Conservation (phyloP, 1,284 basidiomycete species). For the Cryptococcus deneoformans region DNA sequence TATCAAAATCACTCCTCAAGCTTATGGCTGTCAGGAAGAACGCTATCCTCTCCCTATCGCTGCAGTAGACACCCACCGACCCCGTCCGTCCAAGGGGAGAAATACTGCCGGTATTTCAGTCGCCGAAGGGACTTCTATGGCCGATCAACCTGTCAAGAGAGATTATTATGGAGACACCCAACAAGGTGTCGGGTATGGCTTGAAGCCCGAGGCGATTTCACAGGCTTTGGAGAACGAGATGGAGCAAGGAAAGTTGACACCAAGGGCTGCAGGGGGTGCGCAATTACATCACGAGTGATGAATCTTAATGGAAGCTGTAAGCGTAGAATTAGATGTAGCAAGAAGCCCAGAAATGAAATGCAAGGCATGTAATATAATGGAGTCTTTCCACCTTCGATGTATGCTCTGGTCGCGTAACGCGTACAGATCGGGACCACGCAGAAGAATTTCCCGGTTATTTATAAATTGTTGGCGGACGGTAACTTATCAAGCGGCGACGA, state of each 20-base stretch:
- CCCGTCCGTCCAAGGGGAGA: slow-evolving; percentile 61
- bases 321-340: neutral
- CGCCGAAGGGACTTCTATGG: neutral
- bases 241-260: slow-evolving; percentile 20
- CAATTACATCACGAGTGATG: neutral
- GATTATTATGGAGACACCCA: slow-evolving; percentile 31
- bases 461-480: neutral
- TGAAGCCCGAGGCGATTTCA: slow-evolving; percentile 16
- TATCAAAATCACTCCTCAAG: slow-evolving; percentile 96
- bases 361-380: neutral
- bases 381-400: neutral
- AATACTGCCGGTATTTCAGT: slow-evolving; percentile 3
- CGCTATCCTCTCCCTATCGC: slow-evolving; percentile 80
- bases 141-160: slow-evolving; percentile 7
- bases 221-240: slow-evolving; percentile 21
- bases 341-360: too few relatives aligned
- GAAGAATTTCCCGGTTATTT: neutral
- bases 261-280: slow-evolving; percentile 6
- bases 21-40: slow-evolving; percentile 98
- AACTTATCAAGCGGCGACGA: neutral
- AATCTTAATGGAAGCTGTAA: neutral
- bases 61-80: slow-evolving; percentile 90
- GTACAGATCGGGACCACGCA: neutral
- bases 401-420: neutral
- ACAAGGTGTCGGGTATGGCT: slow-evolving; percentile 8